Base-by-base conservation (phyloP, 177 flowering plant species). In the Vitis hybrid region DNA sequence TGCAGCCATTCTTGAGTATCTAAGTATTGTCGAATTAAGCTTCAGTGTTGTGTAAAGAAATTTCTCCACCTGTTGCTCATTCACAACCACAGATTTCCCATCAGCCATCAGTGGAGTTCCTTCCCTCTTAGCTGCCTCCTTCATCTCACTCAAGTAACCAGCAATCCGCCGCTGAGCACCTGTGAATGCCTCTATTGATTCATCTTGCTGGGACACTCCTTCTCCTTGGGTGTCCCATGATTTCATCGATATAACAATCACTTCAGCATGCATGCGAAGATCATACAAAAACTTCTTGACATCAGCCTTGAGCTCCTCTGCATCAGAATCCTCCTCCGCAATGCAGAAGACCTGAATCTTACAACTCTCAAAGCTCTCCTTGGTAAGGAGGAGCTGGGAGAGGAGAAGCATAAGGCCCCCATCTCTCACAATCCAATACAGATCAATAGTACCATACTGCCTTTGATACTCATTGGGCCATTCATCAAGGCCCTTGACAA, bases 351-450 rank as follows among this genome's bases (percentile, higher is more conserved):
- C 97, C 77, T 91, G 98, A 72, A 94, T 92, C 76, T 94, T 94
- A 72, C 97, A 92, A 75, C 97, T 91, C 83, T 94, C 98, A 57
- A 94, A 94, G 83, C 89, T 92, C 69, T 82, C 97, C 74, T 92
- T 94, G 2, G 97, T 94, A 2, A 91, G 93, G 52, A 94, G 87
- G 18, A 94, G 94, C 80, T 94, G 98, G 21, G 98, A 94, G 58
- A 94, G 94, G 34, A 94, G 90, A 63, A 94, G 94, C 98, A 94
- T 94, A 23, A 94, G 93, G 72, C 98, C 98, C 8, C 98, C 98
- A 70, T 94, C 98, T 70, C 97, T 83, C 48, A 94, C 98, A 8
- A 94, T 94, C 98, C 98, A 94, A 71, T 94, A 94, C 76, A 94
- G 75, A 70, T 94, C 98, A 56, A 94, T 94, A 5, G 92, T 89